Conservation (phyloP, 148 eudicot genomes). For the Persicaria maculosa region DNA sequence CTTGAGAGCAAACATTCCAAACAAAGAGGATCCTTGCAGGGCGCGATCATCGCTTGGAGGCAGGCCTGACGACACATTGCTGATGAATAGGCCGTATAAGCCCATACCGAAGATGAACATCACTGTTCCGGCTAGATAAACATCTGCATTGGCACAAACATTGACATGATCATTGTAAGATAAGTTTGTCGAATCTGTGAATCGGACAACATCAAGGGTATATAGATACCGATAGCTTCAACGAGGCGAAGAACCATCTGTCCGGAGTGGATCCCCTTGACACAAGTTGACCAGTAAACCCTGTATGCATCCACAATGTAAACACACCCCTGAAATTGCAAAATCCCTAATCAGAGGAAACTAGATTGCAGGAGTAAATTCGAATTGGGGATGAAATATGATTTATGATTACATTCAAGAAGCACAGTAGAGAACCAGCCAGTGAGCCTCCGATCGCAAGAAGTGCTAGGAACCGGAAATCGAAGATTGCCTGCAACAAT, state of each 20-base stretch:
- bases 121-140: constrained; percentile 94
- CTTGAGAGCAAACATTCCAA: constrained; percentile 96
- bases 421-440: constrained; percentile 85
- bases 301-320: constrained; percentile 76
- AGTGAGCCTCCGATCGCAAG: constrained; percentile 79
- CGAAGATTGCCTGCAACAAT: constrained; percentile 59
- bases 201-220: background rate
- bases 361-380: background rate
- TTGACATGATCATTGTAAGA: background rate
- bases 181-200: background rate
- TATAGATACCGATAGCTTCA: constrained; percentile 74
- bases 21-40: constrained; percentile 78
- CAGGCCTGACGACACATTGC: constrained; percentile 44
- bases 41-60: constrained; percentile 65
- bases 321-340: constrained; percentile 63
- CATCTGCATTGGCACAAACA: constrained; percentile 44
- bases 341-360: background rate
- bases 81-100: constrained; percentile 80
- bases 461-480: constrained; percentile 91
- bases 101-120: constrained; percentile 98
- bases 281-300: constrained; percentile 73
- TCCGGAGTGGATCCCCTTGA: constrained; percentile 81
- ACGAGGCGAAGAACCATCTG: constrained; percentile 84
- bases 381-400: background rate
- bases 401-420: constrained; percentile 57